Base-by-base conservation (phyloP, 163 green algal genomes). In the Scenedesmus sp. region DNA sequence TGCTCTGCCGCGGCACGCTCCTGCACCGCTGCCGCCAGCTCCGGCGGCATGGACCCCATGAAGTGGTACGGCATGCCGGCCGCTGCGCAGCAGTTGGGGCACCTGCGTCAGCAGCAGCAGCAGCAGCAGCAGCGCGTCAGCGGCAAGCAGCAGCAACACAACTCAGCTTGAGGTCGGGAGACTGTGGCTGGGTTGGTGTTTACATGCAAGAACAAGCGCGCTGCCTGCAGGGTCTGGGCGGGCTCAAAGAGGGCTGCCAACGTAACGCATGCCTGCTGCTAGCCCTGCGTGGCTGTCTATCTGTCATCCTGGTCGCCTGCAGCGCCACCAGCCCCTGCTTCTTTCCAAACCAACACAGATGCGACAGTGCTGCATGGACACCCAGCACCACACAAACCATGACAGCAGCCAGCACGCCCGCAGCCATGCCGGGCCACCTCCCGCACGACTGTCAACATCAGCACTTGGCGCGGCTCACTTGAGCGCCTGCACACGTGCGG, bases 11-110 rank as follows among this genome's bases (percentile, higher is more conserved):
- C 86, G 40, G 72, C 72, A 40, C 40, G 22, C 26, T 90, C 73
- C 24, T 90, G 49, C 56, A 91, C 30, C 40, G 56, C 76, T 51
- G 87, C 53, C 53, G 53, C 53, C 1, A 87, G 76, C n/a, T 91
- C 37, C 0, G 33, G 35, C 1, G 87, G 87, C 53, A 91, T 86
- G 37, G 5, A 0, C 0, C 1, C 10, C 12, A 53, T 33, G 46
- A 65, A 56, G 16, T 76, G 87, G 30, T 91, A 91, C 2, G n/a
- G 53, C 49, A 91, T n/a, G 22, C 87, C 76, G 2, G 40, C 46
- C 46, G 65, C 33, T 33, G 40, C 51, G 44, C 87, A 91, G 78
- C 87, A 91, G 87, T 86, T 91, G 76, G 87, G 87, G 46, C 87
- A 91, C 76, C 78, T 91, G 76, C 35, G 26, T 5, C 61, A 46